Evolutionary conservation across 441 rosid species (phyloP), one percentile per base, ranked within the genome.

Genomic region (Gossypium laxum): DNA sequence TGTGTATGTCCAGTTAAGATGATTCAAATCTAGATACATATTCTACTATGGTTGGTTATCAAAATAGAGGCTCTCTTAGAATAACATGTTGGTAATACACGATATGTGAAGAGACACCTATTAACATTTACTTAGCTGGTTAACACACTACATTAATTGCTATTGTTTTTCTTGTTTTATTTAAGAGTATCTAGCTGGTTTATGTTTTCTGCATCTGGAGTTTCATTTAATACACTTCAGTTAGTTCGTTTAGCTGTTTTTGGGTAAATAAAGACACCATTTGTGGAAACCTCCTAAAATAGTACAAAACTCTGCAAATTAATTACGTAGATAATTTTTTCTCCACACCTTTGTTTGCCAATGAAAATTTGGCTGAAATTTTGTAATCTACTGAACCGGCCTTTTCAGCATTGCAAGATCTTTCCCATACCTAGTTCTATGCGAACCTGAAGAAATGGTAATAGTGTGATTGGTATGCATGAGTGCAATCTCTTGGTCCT

Each of bases 361-460:
- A 2, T 47, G 38, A 47, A 61, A 38, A 65, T 6, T 22, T 26
- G 5, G 34, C 38, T 65, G 55, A 65, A 65, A 45, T 65, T 22
- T 65, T 5, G 26, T 65, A 4, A n/a, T 45, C 34, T 45, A 15
- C 34, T 45, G 10, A 38, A 38, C 28, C 0, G 5, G 67, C 15
- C 51, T 18, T 11, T 54, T 62, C 19, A 62, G 51, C 67, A 38
- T 6, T 62, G 28, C 51, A 18, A 62, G 51, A 62, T 18, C 17
- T 10, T 48, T 38, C 15, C 51, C 67, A 18, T 38, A 38, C 51
- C 0, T 15, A 4, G 28, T 26, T 17, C 11, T 38, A 2, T 62
- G 50, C 1, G 50, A 62, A 30, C 21, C 48, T 34, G 69, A 64
- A 12, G 54, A 64, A 64, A 45, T 54, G 14, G 69, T 65, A 45